A percentile compares a stretch with the other conserved stretches of the same genome.
These are phyloP conservation scores for Lasiosphaeriaceae sp. DNA, from an alignment of 495 filamentous ascomycete species.

Conservation along the genomic window DNA sequence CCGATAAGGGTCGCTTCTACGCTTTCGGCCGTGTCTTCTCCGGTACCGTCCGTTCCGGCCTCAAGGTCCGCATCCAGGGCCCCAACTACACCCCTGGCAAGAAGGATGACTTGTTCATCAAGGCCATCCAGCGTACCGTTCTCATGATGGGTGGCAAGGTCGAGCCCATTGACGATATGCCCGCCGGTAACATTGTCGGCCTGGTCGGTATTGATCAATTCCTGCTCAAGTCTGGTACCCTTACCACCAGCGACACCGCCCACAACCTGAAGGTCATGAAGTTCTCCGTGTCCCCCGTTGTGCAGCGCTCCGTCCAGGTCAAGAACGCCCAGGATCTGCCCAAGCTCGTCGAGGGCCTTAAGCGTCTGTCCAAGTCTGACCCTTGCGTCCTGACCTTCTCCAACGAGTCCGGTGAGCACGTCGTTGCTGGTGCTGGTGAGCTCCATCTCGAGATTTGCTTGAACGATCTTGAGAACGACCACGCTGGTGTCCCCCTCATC, in stretches of 20 bases:
- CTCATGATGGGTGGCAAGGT: conserved; percentile 99
- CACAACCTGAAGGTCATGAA: conserved; percentile 99
- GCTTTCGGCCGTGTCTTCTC: conserved; percentile 99
- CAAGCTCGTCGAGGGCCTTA: conserved; percentile 99
- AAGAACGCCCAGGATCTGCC: conserved; percentile 99
- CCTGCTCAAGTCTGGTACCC: conserved; percentile 99
- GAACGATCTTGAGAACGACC: conserved; percentile 99
- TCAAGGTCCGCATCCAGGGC: conserved; percentile 99
- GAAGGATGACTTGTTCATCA: conserved; percentile 99
- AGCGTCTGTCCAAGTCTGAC: conserved; percentile 99
- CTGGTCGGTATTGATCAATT: conserved; percentile 99
- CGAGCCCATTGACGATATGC: conserved; percentile 98
- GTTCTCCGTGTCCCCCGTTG: conserved; percentile 99
- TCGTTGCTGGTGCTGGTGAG: conserved; percentile 98
- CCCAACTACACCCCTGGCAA: conserved; percentile 97
- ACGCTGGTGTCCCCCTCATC: conserved; percentile 94
- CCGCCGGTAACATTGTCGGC: conserved; percentile 98
- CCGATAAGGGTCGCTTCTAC: conserved; percentile 99
- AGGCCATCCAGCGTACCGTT: conserved; percentile 98
- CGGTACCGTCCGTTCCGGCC: conserved; percentile 91
- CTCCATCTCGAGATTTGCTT: conserved; percentile 99
- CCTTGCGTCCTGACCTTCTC: conserved; percentile 92
- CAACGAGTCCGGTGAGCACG: conserved; percentile 90
- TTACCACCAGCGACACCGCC: conserved; percentile 93
- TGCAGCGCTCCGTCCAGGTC: conserved; percentile 97